These are phyloP conservation scores for Populus pruinosa DNA, from an alignment of 345 rosid genomes.

Conservation along the genomic window DNA sequence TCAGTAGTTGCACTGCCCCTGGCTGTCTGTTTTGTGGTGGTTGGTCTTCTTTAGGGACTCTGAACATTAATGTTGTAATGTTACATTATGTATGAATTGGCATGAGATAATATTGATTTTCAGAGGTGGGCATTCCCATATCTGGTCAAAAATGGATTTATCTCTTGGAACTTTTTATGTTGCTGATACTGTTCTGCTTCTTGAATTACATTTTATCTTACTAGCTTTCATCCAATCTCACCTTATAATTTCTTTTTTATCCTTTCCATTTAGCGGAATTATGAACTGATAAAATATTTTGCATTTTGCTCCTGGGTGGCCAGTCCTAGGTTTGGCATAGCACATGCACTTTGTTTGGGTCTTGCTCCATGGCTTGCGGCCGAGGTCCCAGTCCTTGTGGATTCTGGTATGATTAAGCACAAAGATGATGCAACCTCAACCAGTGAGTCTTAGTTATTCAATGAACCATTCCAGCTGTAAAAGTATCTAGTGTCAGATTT, in stretches of 20 bases:
- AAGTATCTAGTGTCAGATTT: background rate
- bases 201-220: background rate
- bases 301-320: conserved; percentile 14
- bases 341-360: conserved; percentile 96
- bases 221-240: background rate
- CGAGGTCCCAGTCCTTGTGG: conserved; percentile 91
- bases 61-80: background rate
- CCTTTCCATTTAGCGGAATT: background rate
- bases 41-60: background rate
- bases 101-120: background rate
- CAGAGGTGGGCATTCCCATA: background rate
- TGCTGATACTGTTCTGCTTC: background rate
- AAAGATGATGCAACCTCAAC: conserved; percentile 77
- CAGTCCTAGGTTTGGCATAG: conserved; percentile 94
- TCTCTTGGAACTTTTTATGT: background rate
- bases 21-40: no score
- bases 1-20: no score
- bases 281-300: background rate
- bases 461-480: conserved; percentile 1
- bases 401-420: conserved; percentile 96
- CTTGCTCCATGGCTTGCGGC: conserved; percentile 99
- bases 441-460: conserved; percentile 40
- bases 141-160: background rate
- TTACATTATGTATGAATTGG: background rate
- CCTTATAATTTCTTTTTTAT: background rate